Evolutionary conservation across 257 asterid genomes (phyloP).

Genomic region (Solanum habrochaites): DNA sequence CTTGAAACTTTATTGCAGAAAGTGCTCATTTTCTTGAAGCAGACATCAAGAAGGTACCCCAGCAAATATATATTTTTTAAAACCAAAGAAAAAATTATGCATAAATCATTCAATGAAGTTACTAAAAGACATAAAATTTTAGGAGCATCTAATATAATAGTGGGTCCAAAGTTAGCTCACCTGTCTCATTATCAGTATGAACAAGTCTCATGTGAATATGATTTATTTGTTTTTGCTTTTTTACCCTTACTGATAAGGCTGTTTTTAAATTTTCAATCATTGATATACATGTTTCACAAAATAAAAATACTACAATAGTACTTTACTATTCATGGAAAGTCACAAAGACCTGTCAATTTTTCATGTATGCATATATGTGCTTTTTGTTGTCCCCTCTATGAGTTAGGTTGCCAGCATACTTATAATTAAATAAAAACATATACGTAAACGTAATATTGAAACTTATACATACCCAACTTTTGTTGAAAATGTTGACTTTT

Average conservation of each 20-base stretch:
- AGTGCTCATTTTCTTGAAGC: neutral
- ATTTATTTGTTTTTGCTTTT: neutral
- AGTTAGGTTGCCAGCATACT: neutral
- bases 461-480: neutral
- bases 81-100: neutral
- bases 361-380: neutral
- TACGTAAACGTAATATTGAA: neutral
- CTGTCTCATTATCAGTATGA: neutral
- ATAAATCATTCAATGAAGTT: neutral
- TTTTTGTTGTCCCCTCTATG: neutral
- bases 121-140: neutral
- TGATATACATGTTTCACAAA: neutral
- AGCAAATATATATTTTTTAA: neutral
- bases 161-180: neutral
- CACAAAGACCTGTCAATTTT: neutral
- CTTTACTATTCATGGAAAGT: neutral
- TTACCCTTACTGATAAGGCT: neutral
- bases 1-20: neutral
- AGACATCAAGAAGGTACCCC: neutral
- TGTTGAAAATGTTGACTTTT: neutral
- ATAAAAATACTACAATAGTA: neutral
- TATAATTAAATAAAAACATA: neutral
- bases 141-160: neutral
- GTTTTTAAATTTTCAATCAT: neutral
- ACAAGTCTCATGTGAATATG: neutral